phyloP scores from a whole-genome alignment of 352 stramenopile genomes.

The Blastocystis sp. region DNA sequence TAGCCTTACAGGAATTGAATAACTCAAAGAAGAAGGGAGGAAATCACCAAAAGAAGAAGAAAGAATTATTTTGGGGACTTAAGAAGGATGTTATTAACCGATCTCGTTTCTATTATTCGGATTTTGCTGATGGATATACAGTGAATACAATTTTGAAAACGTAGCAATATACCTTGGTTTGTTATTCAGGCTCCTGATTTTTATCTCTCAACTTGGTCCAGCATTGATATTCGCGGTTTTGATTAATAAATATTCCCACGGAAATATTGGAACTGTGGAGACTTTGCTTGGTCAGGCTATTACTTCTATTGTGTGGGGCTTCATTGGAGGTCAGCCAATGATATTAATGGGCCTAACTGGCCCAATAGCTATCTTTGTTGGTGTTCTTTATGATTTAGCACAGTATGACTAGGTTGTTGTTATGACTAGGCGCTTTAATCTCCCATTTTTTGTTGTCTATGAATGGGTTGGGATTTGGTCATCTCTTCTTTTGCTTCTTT shows the following conservation, averaged over 20 bases:
- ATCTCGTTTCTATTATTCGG: neutral
- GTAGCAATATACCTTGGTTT: neutral
- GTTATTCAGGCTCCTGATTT: neutral
- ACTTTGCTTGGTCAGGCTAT: neutral
- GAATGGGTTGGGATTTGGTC: conserved; percentile 49
- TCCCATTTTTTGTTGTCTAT: conserved; percentile 45
- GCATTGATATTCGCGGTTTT: conserved; percentile 18
- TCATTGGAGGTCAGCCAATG: conserved; percentile 26
- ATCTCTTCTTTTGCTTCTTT: neutral
- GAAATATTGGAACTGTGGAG: conserved; percentile 14
- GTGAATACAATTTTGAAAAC: conserved; percentile 50
- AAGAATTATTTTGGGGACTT: neutral
- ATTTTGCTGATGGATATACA: conserved; percentile 39
- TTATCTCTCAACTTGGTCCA: conserved; percentile 9
- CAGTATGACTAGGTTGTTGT: neutral
- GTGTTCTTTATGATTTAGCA: neutral
- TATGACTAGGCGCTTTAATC: neutral
- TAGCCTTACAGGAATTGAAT: neutral
- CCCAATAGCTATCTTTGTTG: conserved; percentile 44
- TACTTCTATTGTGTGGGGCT: neutral
- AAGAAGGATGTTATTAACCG: neutral
- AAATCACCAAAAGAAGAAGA: neutral
- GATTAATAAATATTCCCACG: neutral
- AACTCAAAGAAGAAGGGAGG: neutral
- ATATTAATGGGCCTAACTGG: conserved; percentile 47